Base-by-base conservation (phyloP, 129 eudicot species). In the Erigeron canadensis region DNA sequence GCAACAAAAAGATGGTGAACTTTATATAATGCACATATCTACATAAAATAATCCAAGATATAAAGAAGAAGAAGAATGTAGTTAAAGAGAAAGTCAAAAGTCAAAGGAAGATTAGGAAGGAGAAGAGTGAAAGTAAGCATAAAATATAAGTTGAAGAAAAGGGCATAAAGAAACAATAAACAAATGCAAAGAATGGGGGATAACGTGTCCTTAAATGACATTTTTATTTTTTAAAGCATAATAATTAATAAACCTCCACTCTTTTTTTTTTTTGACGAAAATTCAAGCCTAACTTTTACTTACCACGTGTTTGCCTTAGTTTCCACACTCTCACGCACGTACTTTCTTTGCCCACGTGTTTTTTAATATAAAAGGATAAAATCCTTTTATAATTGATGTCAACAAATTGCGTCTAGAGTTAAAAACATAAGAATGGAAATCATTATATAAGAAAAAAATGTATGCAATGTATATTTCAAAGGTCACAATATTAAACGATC, bases 231-330 rank as follows among this genome's bases (percentile, higher is more conserved):
- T 10, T 21, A 22, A 22, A 11, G 37, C 34, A 0, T 5, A 10
- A 22, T 13, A 28, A 28, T 0, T 5, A 10, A 22, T 13, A 28
- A 28, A 28, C 11, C 22, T 19, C 74, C 39, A 53, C 63, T 37
- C 15, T 39, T 10, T 28, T 56, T 28, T 23, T 28, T 59, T 71
- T 77, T 71, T 71, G 66, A 63, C 77, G 60, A 77, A 57, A 61
- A 51, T 70, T 53, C 18, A 10, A 34, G 77, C 81, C 81, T 77
- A 77, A 77, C 81, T 77, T 70, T 43, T 63, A 77, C 81, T 70
- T 40, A 70, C 81, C 81, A 77, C 81, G 81, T 77, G 81, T 63
- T 41, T 37, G 51, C 67, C 72, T 71, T 63, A 60, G 17, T 2
- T 47, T 34, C 70, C 62, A 46, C 70, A 47, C 47, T 45, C 16